Base-by-base conservation (phyloP, 2,329 filamentous ascomycete species). In the Colletotrichum melonis region DNA sequence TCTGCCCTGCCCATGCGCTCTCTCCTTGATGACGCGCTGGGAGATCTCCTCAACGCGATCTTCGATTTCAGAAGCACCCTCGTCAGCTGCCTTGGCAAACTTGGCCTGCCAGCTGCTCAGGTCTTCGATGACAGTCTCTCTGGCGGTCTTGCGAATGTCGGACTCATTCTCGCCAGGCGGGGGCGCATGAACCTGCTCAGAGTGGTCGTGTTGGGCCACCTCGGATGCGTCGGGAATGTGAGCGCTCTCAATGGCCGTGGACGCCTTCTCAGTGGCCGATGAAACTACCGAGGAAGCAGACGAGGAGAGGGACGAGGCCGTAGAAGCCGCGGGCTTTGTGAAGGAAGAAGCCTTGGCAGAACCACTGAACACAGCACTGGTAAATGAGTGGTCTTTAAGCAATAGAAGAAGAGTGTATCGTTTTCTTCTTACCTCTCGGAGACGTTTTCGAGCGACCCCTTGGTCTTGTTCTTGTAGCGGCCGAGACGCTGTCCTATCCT, bases 401-500 rank as follows among this genome's bases (percentile, higher is more conserved):
- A 38, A n/a, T 1, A 19, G 12, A 4, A 56, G 19, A 30, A n/a
- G 5, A 49, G 22, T 19, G 8, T n/a, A 19, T 8, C 67, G 76
- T 46, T 63, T 78, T 16, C 24, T 8, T 69, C 77, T 55, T 64
- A 79, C 80, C 83, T 80, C 73, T 83, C 79, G 9, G 77, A 76
- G 28, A 76, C 63, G 62, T 83, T 84, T 58, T 84, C 84, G 59
- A 74, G 60, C 35, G 73, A 69, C 11, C 80, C 69, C 76, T 84
- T 85, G 38, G 78, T 76, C 70, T 82, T 85, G 24, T 89, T 88
- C 76, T 88, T 92, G 82, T 95, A 94, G 60, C 93, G 88, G 54
- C 95, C 95, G 12, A 99, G 89, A 58, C 95, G 92, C 84, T 98
- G 93, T 14, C 94, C 94, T 78, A 99, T 98, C 78, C 95, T 94